Base-by-base conservation (phyloP, 164 flowering plant genomes). In the Buxus sempervirens region DNA sequence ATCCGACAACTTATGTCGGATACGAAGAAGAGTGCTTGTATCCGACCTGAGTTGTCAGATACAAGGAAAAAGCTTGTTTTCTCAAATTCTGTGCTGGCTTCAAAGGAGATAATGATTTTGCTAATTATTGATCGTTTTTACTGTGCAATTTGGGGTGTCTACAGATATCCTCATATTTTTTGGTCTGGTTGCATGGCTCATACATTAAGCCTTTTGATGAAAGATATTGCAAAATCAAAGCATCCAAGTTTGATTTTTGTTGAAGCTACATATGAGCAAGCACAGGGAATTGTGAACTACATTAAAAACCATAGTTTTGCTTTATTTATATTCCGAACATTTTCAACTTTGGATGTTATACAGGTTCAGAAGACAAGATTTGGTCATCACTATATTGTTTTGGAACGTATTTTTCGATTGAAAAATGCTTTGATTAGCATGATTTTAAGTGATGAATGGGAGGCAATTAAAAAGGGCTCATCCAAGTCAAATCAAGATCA, bases 101-200 rank as follows among this genome's bases (percentile, higher is more conserved):
- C n/a, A n/a, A n/a, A n/a, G n/a, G n/a, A n/a, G n/a, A n/a, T n/a
- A n/a, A n/a, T n/a, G n/a, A n/a, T n/a, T n/a, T n/a, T n/a, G n/a
- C n/a, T n/a, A n/a, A n/a, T n/a, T n/a, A n/a, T n/a, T n/a, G n/a
- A n/a, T n/a, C n/a, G n/a, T n/a, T n/a, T n/a, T n/a, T n/a, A n/a
- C n/a, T n/a, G n/a, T n/a, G n/a, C n/a, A n/a, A n/a, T n/a, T n/a
- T n/a, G n/a, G n/a, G n/a, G n/a, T n/a, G n/a, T n/a, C n/a, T n/a
- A n/a, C n/a, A n/a, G n/a, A n/a, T n/a, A n/a, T 41, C 70, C 67
- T n/a, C n/a, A 14, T 73, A 78, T 70, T 78, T 75, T 80, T 71
- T 80, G 77, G 83, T 75, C 73, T 26, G 71, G 70, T 57, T 75
- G 77, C 61, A 69, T 72, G 54, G 73, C 74, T 24, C 79, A 78